phyloP scores from a whole-genome alignment of 163 green algal genomes.

The Trebouxia gelatinosa region DNA sequence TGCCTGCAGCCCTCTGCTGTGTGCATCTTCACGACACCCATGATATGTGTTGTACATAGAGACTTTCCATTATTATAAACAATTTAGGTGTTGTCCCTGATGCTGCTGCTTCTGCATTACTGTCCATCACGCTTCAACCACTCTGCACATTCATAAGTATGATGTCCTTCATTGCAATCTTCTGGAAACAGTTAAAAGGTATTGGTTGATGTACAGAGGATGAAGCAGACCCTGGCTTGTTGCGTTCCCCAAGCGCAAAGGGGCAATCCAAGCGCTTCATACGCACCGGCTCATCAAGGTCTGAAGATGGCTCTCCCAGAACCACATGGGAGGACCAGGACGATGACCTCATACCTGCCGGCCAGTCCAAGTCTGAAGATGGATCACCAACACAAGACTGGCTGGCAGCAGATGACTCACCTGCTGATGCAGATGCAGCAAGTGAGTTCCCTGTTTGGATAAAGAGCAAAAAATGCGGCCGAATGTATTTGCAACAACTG shows the following conservation, averaged over 20 bases:
- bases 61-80: too few species aligned
- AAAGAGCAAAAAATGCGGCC: too few species aligned
- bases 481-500: too few species aligned
- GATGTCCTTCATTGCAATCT: not conserved
- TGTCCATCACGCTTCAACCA: not conserved
- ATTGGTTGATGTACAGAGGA: too few species aligned
- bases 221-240: not conserved
- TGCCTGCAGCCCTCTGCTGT: too few species aligned
- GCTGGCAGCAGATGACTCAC: not conserved
- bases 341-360: not conserved
- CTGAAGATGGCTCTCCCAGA: conserved; percentile 3
- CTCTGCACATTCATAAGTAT: not conserved
- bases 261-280: not conserved
- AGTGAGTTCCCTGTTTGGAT: too few species aligned
- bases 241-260: not conserved
- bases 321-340: not conserved
- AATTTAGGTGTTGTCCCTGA: not conserved
- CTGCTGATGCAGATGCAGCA: too few species aligned
- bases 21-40: too few species aligned
- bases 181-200: not conserved
- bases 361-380: not conserved
- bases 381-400: not conserved
- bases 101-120: not conserved
- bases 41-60: too few species aligned
- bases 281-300: not conserved